A percentile compares a stretch with the other conserved stretches of the same genome.
These are phyloP conservation scores for Colletotrichum falcatum DNA, from an alignment of 2,329 filamentous ascomycete species.

Conservation along the genomic window DNA sequence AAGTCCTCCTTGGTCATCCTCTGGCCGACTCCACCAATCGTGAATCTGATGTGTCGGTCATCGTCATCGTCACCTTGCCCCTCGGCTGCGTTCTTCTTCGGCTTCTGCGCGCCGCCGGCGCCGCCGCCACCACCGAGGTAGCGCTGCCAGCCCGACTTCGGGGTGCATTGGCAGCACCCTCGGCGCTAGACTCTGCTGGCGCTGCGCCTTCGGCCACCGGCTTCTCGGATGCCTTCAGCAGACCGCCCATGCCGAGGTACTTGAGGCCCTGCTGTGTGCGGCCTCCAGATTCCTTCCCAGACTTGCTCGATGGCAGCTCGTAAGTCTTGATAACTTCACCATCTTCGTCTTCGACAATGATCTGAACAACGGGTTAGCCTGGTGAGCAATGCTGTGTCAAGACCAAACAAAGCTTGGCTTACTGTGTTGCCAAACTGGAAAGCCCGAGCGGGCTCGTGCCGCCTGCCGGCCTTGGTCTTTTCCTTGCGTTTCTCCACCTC, in stretches of 20 bases:
- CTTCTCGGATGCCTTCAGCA: constrained; percentile 57
- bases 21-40: constrained; percentile 76
- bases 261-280: constrained; percentile 61
- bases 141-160: constrained; percentile 64
- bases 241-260: constrained; percentile 64
- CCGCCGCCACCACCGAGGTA: constrained; percentile 53
- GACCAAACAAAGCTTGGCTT: constrained; percentile 47
- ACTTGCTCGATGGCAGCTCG: constrained; percentile 71
- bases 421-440: constrained; percentile 88
- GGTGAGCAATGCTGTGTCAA: constrained; percentile 41
- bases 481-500: constrained; percentile 72
- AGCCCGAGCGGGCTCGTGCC: constrained; percentile 79
- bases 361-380: constrained; percentile 60
- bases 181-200: constrained; percentile 48
- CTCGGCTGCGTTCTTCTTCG: constrained; percentile 55
- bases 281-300: constrained; percentile 48
- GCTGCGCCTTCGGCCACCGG: constrained; percentile 47
- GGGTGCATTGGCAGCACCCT: constrained; percentile 53
- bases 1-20: constrained; percentile 87
- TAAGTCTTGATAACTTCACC: constrained; percentile 90
- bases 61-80: constrained; percentile 68
- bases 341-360: constrained; percentile 89
- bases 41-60: constrained; percentile 80
- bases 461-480: constrained; percentile 66
- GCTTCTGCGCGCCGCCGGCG: constrained; percentile 39